Evolutionary conservation across 73 alveolate genomes (phyloP), one percentile per base, ranked within the genome.

Genomic region (Chromera velia): DNA sequence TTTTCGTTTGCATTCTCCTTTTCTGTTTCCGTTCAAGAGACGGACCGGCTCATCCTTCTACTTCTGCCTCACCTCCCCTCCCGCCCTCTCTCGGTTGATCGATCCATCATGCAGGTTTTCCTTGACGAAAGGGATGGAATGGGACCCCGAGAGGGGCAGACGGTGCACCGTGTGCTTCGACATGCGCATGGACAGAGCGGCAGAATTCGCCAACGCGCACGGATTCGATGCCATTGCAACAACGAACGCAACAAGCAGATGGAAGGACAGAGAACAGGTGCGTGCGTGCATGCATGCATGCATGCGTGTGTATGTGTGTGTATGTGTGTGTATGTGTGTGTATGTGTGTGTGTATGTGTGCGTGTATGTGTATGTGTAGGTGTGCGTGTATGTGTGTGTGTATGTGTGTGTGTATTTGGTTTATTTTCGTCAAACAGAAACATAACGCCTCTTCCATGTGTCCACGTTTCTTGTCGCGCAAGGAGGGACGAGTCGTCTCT

Each of bases 101-200:
- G 9, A n/a, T 7, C 34, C 34, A 0, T 24, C 13, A 65, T 10
- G 33, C 26, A 28, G 72, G 72, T 62, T n/a, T 62, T 28, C 70
- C 33, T 31, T 28, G 28, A 31, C 70, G 29, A 65, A 28, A 28
- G 34, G 72, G 22, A 65, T 65, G 40, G 33, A 65, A 34, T 28
- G 30, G 27, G 28, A 34, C 33, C 28, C 30, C 26, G 33, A 28
- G 40, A n/a, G 72, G 30, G 72, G 33, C 27, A 32, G 27, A 65
- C 10, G 70, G 70, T 62, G 70, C 70, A n/a, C 70, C 70, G 28
- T 62, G 70, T 62, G 70, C 69, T 62, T 62, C 70, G 70, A 62
- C 70, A 62, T 62, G 70, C 70, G 70, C 30, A 28, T 62, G 24
- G 70, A 62, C 32, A 28, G 70, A 62, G 28, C 70, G 0, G 70